phyloP scores from a whole-genome alignment of 1,139 yeast species.

The Yamadazyma triangularis region DNA sequence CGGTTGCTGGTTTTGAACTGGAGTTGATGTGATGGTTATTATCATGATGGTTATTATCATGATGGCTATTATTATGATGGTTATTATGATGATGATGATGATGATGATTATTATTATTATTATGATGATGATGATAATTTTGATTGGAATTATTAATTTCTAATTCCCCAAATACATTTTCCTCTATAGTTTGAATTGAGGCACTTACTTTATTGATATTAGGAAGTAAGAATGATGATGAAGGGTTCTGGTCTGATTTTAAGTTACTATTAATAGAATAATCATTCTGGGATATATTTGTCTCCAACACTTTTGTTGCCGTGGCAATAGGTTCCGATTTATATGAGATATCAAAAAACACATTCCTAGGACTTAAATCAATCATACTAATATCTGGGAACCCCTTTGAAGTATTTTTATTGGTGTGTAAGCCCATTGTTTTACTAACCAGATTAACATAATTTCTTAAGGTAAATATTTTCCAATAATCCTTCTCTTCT shows the following conservation, averaged over 20 bases:
- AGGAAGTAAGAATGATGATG: conserved; percentile 28
- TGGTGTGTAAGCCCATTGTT: conserved; percentile 6
- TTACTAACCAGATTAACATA: conserved; percentile 62
- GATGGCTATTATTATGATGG: too few species aligned
- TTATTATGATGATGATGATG: conserved; percentile 10
- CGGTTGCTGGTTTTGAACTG: conserved; percentile 8
- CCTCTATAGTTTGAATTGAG: conserved; percentile 53
- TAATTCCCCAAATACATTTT: conserved; percentile 61
- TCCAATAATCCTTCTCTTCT: conserved; percentile 75
- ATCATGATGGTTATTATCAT: too few species aligned
- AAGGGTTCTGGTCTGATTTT: conserved; percentile 10
- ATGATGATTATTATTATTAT: conserved; percentile 13
- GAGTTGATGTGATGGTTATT: too few species aligned
- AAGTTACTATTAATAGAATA: too few species aligned
- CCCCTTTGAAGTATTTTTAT: neutral
- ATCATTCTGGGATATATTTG: conserved; percentile 6
- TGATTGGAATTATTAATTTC: too few species aligned
- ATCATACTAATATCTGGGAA: conserved; percentile 10
- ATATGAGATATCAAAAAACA: conserved; percentile 60
- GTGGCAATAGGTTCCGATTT: conserved; percentile 37
- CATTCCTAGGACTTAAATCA: conserved; percentile 50
- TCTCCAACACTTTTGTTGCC: conserved; percentile 9
- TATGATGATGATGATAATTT: too few species aligned
- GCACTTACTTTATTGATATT: conserved; percentile 36
- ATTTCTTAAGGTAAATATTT: conserved; percentile 62